These are phyloP conservation scores for Albugo candida DNA, from an alignment of 352 stramenopile species.

Conservation along the genomic window DNA sequence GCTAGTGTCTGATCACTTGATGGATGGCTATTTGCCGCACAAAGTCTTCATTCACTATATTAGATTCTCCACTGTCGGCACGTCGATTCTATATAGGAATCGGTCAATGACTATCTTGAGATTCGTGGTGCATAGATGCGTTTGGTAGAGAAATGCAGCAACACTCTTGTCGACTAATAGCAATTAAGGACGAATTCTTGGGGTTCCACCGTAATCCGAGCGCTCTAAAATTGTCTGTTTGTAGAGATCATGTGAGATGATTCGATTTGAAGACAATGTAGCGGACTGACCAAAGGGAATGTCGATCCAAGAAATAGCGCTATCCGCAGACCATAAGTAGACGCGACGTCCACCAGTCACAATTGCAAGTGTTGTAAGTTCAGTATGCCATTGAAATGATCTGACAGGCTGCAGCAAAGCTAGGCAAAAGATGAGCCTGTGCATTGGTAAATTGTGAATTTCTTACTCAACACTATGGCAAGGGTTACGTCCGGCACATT, in stretches of 20 bases:
- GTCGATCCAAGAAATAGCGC: slow-evolving; percentile 52
- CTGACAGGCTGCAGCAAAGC: slow-evolving; percentile 41
- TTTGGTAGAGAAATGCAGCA: slow-evolving; percentile 32
- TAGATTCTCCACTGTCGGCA: too few relatives aligned
- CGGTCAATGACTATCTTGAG: too few relatives aligned
- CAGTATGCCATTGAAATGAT: slow-evolving; percentile 40
- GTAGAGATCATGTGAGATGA: not conserved
- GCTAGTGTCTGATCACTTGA: too few relatives aligned
- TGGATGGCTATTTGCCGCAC: too few relatives aligned
- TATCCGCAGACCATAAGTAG: slow-evolving; percentile 32
- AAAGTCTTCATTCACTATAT: too few relatives aligned
- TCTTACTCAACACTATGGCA: slow-evolving; percentile 32
- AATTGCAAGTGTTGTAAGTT: slow-evolving; percentile 26
- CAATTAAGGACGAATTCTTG: slow-evolving; percentile 23
- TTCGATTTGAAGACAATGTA: not conserved
- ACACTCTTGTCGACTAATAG: slow-evolving; percentile 42
- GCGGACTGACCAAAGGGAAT: slow-evolving; percentile 20
- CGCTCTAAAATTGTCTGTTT: slow-evolving; percentile 40
- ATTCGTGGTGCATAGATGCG: too few relatives aligned
- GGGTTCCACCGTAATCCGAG: slow-evolving; percentile 48
- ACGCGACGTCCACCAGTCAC: slow-evolving; percentile 38
- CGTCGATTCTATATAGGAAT: too few relatives aligned
- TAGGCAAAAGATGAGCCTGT: slow-evolving; percentile 6
- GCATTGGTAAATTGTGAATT: not conserved
- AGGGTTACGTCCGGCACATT: slow-evolving; percentile 23